phyloP scores from a whole-genome alignment of 2,329 filamentous ascomycete species.

The Thyridium curvatum region DNA sequence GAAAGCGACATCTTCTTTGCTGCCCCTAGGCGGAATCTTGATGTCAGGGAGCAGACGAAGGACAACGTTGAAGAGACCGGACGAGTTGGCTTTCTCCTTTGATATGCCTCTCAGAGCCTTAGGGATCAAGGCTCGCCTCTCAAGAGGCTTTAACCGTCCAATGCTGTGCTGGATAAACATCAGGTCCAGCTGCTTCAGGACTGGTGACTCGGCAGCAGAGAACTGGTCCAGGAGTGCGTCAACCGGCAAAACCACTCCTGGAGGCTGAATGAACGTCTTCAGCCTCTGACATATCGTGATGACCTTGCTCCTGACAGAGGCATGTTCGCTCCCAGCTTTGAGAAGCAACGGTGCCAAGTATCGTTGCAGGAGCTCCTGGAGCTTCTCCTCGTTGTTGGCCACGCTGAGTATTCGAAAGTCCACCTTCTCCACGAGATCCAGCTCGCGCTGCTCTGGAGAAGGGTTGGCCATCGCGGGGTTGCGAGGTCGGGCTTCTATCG shows the following conservation, averaged over 20 bases:
- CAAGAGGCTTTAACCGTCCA: constrained; percentile 41
- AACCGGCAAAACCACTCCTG: constrained; percentile 72
- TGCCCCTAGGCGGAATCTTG: constrained; percentile 68
- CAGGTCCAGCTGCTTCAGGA: constrained; percentile 84
- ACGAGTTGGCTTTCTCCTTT: constrained; percentile 40
- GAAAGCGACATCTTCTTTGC: constrained; percentile 67
- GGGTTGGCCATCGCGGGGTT: constrained; percentile 23
- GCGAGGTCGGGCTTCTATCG: too few species aligned
- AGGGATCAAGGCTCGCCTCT: constrained; percentile 69
- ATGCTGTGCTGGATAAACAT: constrained; percentile 82
- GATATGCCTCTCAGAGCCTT: constrained; percentile 62
- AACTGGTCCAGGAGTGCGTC: constrained; percentile 82
- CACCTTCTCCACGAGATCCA: constrained; percentile 77
- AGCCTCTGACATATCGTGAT: constrained; percentile 45
- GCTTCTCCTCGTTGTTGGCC: constrained; percentile 76
- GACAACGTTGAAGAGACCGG: constrained; percentile 76
- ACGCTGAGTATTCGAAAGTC: constrained; percentile 75
- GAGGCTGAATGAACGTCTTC: constrained; percentile 47
- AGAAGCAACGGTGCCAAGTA: constrained; percentile 79
- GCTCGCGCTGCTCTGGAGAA: constrained; percentile 61
- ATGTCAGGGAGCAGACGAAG: constrained; percentile 69
- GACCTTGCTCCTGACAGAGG: constrained; percentile 71
- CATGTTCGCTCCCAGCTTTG: constrained; percentile 77
- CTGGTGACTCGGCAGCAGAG: constrained; percentile 65
- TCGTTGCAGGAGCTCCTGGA: constrained; percentile 69